Percentiles rank a stretch among this genome's conserved stretches.
These are phyloP conservation scores for Pseudognaphalium luteoalbum DNA, from an alignment of 129 eudicot species.

Conservation along the genomic window DNA sequence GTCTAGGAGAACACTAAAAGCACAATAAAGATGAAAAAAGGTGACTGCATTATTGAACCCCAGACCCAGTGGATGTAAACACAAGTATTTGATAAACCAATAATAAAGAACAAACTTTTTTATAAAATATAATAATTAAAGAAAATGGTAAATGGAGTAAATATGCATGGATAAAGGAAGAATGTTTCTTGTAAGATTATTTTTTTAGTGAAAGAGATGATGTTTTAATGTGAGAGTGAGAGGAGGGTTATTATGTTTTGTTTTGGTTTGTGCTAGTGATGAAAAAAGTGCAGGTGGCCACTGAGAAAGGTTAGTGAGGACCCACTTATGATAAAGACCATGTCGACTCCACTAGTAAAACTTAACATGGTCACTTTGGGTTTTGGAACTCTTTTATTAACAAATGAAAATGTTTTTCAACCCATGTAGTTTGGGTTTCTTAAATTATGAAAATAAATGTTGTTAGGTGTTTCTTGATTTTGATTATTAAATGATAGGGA, in stretches of 20 bases:
- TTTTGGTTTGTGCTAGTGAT: slow-evolving; percentile 13
- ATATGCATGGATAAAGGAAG: slow-evolving; percentile 9
- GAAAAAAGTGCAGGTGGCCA: slow-evolving; percentile 22
- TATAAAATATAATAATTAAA: not conserved
- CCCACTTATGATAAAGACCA: slow-evolving; percentile 28
- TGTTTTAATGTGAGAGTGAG: not conserved
- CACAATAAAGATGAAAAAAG: slow-evolving; percentile 36
- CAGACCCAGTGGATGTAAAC: slow-evolving; percentile 15
- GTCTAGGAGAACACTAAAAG: slow-evolving; percentile 34
- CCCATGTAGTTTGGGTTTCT: too few species aligned
- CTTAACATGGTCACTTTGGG: slow-evolving; percentile 15
- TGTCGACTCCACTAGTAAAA: slow-evolving; percentile 15
- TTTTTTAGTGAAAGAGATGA: slow-evolving; percentile 17
- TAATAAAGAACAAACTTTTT: not conserved
- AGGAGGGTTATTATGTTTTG: not conserved
- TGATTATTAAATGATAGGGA: too few species aligned
- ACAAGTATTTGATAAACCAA: not conserved
- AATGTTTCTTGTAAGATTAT: slow-evolving; percentile 16
- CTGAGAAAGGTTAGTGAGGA: slow-evolving; percentile 23
- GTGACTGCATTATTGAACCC: slow-evolving; percentile 31
- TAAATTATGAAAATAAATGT: too few species aligned
- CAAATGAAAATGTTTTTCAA: too few species aligned
- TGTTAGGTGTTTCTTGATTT: too few species aligned
- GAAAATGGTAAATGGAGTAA: slow-evolving; percentile 4
- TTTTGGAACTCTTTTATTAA: slow-evolving; percentile 3